phyloP scores from a whole-genome alignment of 1,139 yeast species.

The Kodamaea derodonti region DNA sequence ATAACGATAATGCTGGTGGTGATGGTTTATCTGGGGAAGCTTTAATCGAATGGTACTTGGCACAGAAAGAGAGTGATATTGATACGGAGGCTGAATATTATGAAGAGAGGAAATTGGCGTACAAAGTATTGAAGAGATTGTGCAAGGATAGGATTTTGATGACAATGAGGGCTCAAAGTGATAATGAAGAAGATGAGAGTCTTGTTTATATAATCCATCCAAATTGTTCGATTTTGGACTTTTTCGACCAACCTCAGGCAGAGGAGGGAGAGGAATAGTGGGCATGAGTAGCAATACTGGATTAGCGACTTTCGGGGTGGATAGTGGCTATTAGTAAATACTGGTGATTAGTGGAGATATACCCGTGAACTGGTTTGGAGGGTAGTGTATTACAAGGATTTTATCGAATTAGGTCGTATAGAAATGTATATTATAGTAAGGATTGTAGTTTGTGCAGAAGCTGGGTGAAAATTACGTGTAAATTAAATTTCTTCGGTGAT shows the following conservation, averaged over 20 bases:
- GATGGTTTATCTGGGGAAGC: constrained; percentile 70
- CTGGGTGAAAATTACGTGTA: too few relatives aligned
- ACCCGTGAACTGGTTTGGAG: too few relatives aligned
- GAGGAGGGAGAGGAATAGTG: neutral
- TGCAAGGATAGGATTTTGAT: constrained; percentile 84
- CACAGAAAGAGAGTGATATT: constrained; percentile 69
- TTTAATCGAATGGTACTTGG: constrained; percentile 76
- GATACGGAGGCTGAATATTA: constrained; percentile 68
- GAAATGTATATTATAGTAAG: too few relatives aligned
- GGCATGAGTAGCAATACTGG: neutral
- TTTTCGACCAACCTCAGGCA: constrained; percentile 28
- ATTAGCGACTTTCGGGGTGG: too few relatives aligned
- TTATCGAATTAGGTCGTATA: too few relatives aligned
- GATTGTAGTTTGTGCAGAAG: too few relatives aligned
- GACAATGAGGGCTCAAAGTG: constrained; percentile 46
- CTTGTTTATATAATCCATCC: constrained; percentile 79
- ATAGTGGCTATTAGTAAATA: too few relatives aligned
- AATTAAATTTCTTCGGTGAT: too few relatives aligned
- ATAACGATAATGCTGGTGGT: constrained; percentile 49
- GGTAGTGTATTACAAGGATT: too few relatives aligned
- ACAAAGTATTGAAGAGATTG: constrained; percentile 77
- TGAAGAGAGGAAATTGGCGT: constrained; percentile 66
- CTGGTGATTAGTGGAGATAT: too few relatives aligned
- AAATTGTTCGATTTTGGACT: constrained; percentile 74
- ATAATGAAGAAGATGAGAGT: constrained; percentile 11